These are phyloP conservation scores for Clavispora santaluciae DNA, from an alignment of 805 yeast genomes.

Conservation along the genomic window DNA sequence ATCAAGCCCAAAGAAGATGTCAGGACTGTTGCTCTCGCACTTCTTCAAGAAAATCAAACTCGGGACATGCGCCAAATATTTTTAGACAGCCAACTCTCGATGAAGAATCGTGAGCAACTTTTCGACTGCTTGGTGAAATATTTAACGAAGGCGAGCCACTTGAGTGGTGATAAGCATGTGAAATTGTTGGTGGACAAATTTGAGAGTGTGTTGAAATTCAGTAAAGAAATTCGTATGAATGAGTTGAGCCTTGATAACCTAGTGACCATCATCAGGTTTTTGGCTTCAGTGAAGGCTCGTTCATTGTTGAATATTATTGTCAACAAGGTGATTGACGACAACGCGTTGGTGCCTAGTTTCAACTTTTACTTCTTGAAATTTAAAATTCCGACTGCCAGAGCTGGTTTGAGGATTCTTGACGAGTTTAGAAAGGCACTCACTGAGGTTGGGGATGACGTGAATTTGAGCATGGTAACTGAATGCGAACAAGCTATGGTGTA, in stretches of 20 bases:
- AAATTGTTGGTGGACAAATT: slow-evolving; percentile 14
- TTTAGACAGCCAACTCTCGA: slow-evolving; percentile 7
- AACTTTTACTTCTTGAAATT: slow-evolving; percentile 32
- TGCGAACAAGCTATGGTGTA: slow-evolving; percentile 4
- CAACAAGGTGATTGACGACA: slow-evolving; percentile 20
- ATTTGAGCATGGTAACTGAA: slow-evolving; percentile 13
- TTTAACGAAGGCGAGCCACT: slow-evolving; percentile 15
- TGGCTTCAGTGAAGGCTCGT: slow-evolving; percentile 19
- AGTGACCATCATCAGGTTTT: slow-evolving; percentile 19
- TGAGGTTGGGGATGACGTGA: slow-evolving; percentile 21
- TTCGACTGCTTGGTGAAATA: slow-evolving; percentile 8
- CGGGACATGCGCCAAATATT: slow-evolving; percentile 13
- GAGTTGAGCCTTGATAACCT: slow-evolving; percentile 22
- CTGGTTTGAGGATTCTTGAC: slow-evolving; percentile 18
- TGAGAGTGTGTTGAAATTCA: slow-evolving; percentile 20
- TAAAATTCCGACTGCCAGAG: slow-evolving; percentile 13
- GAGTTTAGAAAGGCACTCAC: slow-evolving; percentile 21
- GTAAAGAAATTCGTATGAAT: slow-evolving; percentile 17
- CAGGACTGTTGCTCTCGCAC: slow-evolving; percentile 6
- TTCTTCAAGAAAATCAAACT: slow-evolving; percentile 10
- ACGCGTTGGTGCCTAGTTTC: slow-evolving; percentile 15
- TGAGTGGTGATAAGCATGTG: slow-evolving; percentile 1
- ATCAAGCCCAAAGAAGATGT: background rate
- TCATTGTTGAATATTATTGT: slow-evolving; percentile 23
- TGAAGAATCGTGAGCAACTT: slow-evolving; percentile 7